Percentiles rank a stretch among this genome's conserved stretches.
These are phyloP conservation scores for Beauveria bassiana DNA, from an alignment of 2,329 filamentous ascomycete species.

Conservation along the genomic window DNA sequence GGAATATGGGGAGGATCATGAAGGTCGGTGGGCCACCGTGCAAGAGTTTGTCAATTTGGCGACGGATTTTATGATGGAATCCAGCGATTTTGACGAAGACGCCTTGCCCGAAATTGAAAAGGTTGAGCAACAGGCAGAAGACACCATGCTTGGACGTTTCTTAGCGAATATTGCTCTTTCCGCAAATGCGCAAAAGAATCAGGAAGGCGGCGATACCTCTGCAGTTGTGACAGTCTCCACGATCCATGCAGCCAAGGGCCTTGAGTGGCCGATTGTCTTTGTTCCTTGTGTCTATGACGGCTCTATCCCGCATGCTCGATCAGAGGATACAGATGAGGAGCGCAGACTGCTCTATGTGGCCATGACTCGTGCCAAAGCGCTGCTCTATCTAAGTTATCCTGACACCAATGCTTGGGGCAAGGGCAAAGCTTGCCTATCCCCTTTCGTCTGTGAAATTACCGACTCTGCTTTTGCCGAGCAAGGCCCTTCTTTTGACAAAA, in stretches of 20 bases:
- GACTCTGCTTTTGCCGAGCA: slow-evolving; percentile 40
- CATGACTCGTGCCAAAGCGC: slow-evolving; percentile 84
- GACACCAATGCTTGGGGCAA: slow-evolving; percentile 53
- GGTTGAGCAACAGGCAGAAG: slow-evolving; percentile 54
- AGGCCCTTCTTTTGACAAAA: slow-evolving; percentile 62
- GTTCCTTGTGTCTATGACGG: slow-evolving; percentile 85
- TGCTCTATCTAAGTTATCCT: slow-evolving; percentile 81
- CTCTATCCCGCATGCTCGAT: slow-evolving; percentile 79
- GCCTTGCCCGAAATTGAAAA: slow-evolving; percentile 61
- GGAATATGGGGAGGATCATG: slow-evolving; percentile 65
- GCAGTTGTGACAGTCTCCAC: slow-evolving; percentile 83
- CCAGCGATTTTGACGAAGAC: slow-evolving; percentile 41
- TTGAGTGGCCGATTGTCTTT: slow-evolving; percentile 96
- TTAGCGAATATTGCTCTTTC: slow-evolving; percentile 87
- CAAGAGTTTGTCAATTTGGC: slow-evolving; percentile 80
- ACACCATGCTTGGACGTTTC: slow-evolving; percentile 62
- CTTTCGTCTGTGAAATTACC: slow-evolving; percentile 55
- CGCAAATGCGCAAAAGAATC: slow-evolving; percentile 63
- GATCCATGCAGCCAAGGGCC: slow-evolving; percentile 89
- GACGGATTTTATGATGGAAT: slow-evolving; percentile 54
- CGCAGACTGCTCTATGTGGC: slow-evolving; percentile 85
- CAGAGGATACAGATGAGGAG: slow-evolving; percentile 83
- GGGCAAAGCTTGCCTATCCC: slow-evolving; percentile 57
- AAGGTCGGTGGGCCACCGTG: slow-evolving; percentile 79
- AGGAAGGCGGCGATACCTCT: slow-evolving; percentile 46